Percentiles rank a stretch among this genome's conserved stretches.
Evolutionary conservation across 2,329 filamentous ascomycete genomes (phyloP).

Genomic region (Claviceps citrina): DNA sequence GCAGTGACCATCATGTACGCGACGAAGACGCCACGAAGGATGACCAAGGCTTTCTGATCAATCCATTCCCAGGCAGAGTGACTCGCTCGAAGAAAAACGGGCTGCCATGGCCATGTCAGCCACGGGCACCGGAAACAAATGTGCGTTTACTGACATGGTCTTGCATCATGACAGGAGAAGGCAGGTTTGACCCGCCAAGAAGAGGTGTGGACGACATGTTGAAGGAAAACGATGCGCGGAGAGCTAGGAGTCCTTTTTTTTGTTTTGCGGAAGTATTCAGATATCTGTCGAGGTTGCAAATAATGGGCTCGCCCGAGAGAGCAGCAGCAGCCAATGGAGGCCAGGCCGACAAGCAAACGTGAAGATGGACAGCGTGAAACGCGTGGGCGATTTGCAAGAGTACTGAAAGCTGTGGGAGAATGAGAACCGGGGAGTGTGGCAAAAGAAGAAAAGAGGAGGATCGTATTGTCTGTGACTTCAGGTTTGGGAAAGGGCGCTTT

Average conservation of each 20-base stretch:
- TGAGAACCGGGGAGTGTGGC: background rate
- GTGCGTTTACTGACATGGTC: slow-evolving; percentile 17
- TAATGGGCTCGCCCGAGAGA: background rate
- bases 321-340: background rate
- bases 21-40: slow-evolving; percentile 27
- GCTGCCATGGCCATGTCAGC: slow-evolving; percentile 18
- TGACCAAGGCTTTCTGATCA: slow-evolving; percentile 29
- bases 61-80: slow-evolving; percentile 36
- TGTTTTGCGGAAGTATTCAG: no score
- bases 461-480: no score
- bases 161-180: slow-evolving; percentile 18
- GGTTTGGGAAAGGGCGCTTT: no score
- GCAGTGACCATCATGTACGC: slow-evolving; percentile 27
- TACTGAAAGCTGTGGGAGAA: slow-evolving; percentile 3
- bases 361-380: slow-evolving; percentile 2
- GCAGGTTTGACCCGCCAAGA: slow-evolving; percentile 17
- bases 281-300: background rate
- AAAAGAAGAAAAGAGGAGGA: background rate
- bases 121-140: background rate
- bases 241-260: background rate
- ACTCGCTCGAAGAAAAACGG: slow-evolving; percentile 34
- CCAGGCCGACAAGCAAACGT: background rate
- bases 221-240: background rate
- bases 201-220: slow-evolving; percentile 22
- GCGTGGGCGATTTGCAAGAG: slow-evolving; percentile 2